phyloP scores from a whole-genome alignment of 352 stramenopile genomes.

The Phytophthora multivora region DNA sequence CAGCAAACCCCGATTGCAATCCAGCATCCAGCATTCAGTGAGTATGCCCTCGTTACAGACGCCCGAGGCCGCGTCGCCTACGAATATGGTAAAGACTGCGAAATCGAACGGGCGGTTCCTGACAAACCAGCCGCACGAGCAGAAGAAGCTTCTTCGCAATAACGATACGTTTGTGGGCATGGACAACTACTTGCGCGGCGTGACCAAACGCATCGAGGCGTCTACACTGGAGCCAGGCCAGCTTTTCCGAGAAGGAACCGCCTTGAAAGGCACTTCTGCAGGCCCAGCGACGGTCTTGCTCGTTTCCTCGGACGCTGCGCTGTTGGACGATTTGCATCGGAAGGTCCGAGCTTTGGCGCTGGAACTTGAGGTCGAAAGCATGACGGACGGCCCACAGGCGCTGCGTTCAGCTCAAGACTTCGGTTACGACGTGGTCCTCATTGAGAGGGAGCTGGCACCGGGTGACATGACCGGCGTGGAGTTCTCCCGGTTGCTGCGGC shows the following conservation, averaged over 20 bases:
- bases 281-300: conserved; percentile 29
- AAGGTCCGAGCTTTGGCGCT: conserved; percentile 28
- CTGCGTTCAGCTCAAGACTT: conserved; percentile 53
- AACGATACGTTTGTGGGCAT: conserved; percentile 43
- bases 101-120: conserved; percentile 1
- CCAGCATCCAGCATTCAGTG: conserved; percentile 5
- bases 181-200: conserved; percentile 67
- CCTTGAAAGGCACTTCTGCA: background rate
- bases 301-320: conserved; percentile 39
- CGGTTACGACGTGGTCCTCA: conserved; percentile 84
- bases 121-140: conserved; percentile 2
- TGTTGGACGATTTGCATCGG: conserved; percentile 45
- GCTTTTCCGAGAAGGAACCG: conserved; percentile 41
- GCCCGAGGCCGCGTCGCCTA: conserved; percentile 5
- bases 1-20: conserved; percentile 2
- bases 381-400: conserved; percentile 58
- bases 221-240: conserved; percentile 36
- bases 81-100: background rate
- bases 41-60: conserved; percentile 23
- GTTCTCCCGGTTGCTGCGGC: conserved; percentile 77
- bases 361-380: conserved; percentile 59
- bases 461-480: conserved; percentile 66
- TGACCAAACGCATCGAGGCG: conserved; percentile 56
- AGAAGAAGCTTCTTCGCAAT: conserved; percentile 31
- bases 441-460: conserved; percentile 68